phyloP scores from a whole-genome alignment of 768 basidiomycete species.

The Tubosaeta sp. region DNA sequence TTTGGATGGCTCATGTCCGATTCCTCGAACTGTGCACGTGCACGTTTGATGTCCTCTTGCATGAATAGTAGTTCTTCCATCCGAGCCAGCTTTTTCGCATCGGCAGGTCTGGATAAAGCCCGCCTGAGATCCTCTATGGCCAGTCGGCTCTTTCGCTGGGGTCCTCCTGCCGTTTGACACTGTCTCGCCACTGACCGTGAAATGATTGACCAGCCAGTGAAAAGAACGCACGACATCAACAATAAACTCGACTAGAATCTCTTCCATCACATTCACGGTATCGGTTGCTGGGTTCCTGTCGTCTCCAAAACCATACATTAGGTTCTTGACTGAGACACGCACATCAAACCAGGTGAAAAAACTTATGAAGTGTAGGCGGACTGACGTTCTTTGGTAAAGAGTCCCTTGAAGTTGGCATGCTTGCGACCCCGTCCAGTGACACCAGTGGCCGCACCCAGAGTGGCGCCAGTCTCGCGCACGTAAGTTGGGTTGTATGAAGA shows the following conservation, averaged over 20 bases:
- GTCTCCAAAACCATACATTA: slow-evolving; percentile 95
- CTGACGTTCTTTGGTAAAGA: slow-evolving; percentile 81
- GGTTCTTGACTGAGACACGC: slow-evolving; percentile 55
- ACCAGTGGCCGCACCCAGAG: slow-evolving; percentile 34
- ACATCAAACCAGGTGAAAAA: slow-evolving; percentile 9
- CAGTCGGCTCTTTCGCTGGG: slow-evolving; percentile 66
- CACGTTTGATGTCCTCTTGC: slow-evolving; percentile 92
- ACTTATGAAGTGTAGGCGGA: slow-evolving; percentile 6
- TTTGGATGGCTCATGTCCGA: slow-evolving; percentile 44
- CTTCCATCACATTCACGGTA: slow-evolving; percentile 89
- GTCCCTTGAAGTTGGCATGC: slow-evolving; percentile 65
- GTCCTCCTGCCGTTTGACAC: slow-evolving; percentile 72
- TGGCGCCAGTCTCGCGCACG: slow-evolving; percentile 43
- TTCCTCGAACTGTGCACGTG: slow-evolving; percentile 71
- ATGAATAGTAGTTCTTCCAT: slow-evolving; percentile 91
- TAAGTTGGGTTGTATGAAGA: slow-evolving; percentile 54
- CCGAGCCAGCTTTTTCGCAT: slow-evolving; percentile 86
- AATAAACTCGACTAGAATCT: slow-evolving; percentile 88
- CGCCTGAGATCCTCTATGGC: slow-evolving; percentile 84
- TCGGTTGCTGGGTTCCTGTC: slow-evolving; percentile 85
- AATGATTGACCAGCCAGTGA: slow-evolving; percentile 1
- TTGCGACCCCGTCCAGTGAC: slow-evolving; percentile 51
- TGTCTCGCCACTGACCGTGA: slow-evolving; percentile 27
- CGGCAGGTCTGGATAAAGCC: slow-evolving; percentile 77
- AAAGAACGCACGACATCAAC: slow-evolving; percentile 71